Percentiles rank a stretch among this genome's conserved stretches.
Evolutionary conservation across 2,329 filamentous ascomycete genomes (phyloP).

Genomic region (Colletotrichum sidae): DNA sequence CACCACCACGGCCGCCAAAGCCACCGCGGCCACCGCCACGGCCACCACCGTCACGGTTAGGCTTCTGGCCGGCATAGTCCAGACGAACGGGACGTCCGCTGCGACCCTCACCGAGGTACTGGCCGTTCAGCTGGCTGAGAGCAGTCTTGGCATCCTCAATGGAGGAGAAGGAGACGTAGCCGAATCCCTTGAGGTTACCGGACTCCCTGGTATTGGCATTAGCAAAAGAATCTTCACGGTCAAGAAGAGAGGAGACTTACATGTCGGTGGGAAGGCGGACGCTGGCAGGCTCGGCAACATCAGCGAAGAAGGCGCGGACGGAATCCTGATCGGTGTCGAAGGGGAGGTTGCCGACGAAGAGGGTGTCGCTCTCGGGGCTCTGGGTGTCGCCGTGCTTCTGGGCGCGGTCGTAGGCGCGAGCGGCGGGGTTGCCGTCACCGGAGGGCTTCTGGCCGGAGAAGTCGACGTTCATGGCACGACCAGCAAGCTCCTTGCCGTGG

Average conservation of each 20-base stretch:
- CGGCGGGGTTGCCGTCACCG: constrained; percentile 61
- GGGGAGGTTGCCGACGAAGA: constrained; percentile 92
- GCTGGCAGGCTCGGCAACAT: constrained; percentile 77
- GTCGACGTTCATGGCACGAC: constrained; percentile 82
- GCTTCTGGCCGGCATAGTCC: constrained; percentile 81
- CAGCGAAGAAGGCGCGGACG: constrained; percentile 79
- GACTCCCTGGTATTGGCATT: constrained; percentile 68
- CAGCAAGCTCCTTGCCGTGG: constrained; percentile 80
- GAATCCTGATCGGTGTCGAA: constrained; percentile 85
- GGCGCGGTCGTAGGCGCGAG: constrained; percentile 73
- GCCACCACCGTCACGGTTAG: constrained; percentile 63
- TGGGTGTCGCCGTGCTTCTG: constrained; percentile 81
- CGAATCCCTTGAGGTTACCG: constrained; percentile 90
- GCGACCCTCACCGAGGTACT: constrained; percentile 71
- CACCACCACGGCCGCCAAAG: constrained; percentile 63
- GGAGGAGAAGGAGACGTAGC: constrained; percentile 86
- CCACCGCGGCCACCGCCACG: constrained; percentile 65
- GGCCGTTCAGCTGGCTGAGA: constrained; percentile 77
- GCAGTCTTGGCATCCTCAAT: constrained; percentile 86
- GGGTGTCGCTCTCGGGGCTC: constrained; percentile 84
- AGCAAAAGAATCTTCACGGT: constrained; percentile 21
- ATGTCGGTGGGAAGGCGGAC: constrained; percentile 90
- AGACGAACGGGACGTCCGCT: constrained; percentile 81
- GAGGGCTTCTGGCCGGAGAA: constrained; percentile 76
- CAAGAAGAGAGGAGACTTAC: constrained; percentile 54